Evolutionary conservation across 768 basidiomycete species (phyloP), one percentile per base, ranked within the genome.

Genomic region (Leccinum pellstonianum): DNA sequence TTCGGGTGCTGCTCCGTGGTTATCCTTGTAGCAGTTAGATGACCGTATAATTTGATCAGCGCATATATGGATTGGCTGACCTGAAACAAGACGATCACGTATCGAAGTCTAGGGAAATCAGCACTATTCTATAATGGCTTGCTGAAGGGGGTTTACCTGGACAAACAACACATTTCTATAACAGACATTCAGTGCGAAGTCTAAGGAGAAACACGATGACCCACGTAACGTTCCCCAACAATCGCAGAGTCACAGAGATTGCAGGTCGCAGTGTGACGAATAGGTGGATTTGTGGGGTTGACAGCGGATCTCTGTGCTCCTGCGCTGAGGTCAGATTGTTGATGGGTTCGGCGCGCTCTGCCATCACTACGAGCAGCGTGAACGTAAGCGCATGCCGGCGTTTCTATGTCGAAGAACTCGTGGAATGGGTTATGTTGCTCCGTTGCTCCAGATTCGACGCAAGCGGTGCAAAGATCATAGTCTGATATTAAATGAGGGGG

Each of bases 231-330:
- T 48, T 79, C 77, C 2, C 93, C 93, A 27, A 73, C 64, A 64
- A 95, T 90, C 3, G 77, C 71, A 1, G 85, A 86, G 62, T 89
- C 85, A 66, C 93, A 95, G 25, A 93, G 69, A 69, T 95, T 83
- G 74, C 93, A 95, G 11, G 72, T 80, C 6, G 91, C 90, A 61
- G 73, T 69, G 69, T 95, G 93, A 27, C 75, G 66, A n/a, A 76
- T 76, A 25, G 71, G 74, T 47, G 56, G 31, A 43, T 59, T 47
- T 4, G n/a, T 54, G 54, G 35, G 15, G 17, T 21, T 48, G 10
- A 3, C 7, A 54, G 8, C 21, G 46, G 52, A 21, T 17, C 29
- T 38, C 4, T 54, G 59, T 25, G 29, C 8, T 19, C 46, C 47
- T 11, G 54, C 43, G 5, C 15, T 19, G 25, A 52, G 56, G 29